These are phyloP conservation scores for Leccinum variabile DNA, from an alignment of 1,284 basidiomycete genomes.

Conservation along the genomic window DNA sequence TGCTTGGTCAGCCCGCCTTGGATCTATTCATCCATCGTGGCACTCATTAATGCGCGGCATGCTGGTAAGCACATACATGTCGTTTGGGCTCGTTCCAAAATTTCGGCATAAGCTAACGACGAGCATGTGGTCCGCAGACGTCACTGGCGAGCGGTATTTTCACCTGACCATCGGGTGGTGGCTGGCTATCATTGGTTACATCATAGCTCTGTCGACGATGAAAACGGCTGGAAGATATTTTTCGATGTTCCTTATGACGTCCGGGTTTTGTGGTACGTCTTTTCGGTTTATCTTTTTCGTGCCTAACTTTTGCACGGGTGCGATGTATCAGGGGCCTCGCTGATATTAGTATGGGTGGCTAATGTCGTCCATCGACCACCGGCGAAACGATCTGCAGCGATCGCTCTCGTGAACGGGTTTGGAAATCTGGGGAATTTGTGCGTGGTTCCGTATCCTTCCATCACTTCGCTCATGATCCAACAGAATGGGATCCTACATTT, in stretches of 20 bases:
- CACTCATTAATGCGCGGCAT: background rate
- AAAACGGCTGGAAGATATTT: background rate
- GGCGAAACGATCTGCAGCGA: background rate
- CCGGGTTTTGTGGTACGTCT: background rate
- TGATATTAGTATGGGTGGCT: constrained; percentile 1
- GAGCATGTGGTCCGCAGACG: background rate
- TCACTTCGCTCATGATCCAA: background rate
- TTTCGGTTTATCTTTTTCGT: background rate
- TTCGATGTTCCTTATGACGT: constrained; percentile 1
- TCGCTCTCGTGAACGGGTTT: background rate
- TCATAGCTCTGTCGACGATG: background rate
- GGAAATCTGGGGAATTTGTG: background rate
- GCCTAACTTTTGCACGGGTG: background rate
- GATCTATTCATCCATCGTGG: background rate
- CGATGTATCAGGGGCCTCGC: background rate
- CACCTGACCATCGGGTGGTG: background rate
- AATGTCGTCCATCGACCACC: constrained; percentile 1
- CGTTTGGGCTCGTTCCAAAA: background rate
- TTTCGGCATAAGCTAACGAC: background rate
- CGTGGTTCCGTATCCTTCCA: background rate
- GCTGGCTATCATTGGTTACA: background rate
- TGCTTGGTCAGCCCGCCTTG: background rate
- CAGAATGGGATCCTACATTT: background rate
- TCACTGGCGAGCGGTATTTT: background rate
- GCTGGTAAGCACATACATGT: background rate